phyloP scores from a whole-genome alignment of 768 basidiomycete genomes.

The Cystobasidium ongulense region DNA sequence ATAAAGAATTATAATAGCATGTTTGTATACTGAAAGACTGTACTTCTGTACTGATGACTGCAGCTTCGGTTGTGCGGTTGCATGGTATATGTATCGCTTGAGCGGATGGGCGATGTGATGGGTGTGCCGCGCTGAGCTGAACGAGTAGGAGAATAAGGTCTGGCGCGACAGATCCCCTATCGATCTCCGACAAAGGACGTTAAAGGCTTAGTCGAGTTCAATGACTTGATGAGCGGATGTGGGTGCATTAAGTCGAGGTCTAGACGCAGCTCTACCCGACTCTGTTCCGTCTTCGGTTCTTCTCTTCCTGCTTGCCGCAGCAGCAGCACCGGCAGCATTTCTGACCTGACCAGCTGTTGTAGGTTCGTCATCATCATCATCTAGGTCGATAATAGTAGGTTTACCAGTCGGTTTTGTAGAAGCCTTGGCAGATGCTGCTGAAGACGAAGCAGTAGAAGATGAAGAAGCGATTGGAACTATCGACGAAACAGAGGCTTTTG shows the following conservation, averaged over 20 bases:
- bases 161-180: no score
- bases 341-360: neutral
- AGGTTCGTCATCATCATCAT: constrained; percentile 7
- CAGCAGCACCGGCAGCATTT: neutral
- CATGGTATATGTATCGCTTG: no score
- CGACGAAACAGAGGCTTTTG: neutral
- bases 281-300: neutral
- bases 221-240: neutral
- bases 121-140: no score
- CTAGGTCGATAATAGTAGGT: constrained; percentile 9
- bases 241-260: neutral
- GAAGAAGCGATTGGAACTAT: constrained; percentile 10
- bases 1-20: no score
- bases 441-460: constrained; percentile 5
- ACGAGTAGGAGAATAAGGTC: no score
- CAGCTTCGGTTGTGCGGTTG: no score
- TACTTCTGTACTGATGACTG: no score
- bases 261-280: neutral
- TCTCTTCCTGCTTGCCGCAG: neutral
- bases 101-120: neutral
- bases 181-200: neutral
- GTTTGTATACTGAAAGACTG: no score
- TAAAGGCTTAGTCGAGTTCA: constrained; percentile 20
- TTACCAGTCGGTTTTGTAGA: neutral
- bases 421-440: neutral